Evolutionary conservation across 495 filamentous ascomycete genomes (phyloP).

Genomic region (Podospora bellae-mahoneyi): DNA sequence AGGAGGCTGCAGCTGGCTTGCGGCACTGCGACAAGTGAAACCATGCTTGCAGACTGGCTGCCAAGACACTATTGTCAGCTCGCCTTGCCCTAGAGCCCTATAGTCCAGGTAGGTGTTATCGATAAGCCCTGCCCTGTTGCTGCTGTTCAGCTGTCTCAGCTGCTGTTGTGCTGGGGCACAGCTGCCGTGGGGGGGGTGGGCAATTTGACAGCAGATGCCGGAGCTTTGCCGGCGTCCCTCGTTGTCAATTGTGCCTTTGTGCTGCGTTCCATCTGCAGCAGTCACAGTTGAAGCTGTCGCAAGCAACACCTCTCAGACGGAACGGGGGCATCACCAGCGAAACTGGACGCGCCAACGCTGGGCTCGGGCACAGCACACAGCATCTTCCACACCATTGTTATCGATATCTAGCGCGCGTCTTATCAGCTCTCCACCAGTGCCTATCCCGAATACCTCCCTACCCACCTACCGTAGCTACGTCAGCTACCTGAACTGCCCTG

Average conservation of each 20-base stretch:
- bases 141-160: neutral
- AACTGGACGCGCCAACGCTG: neutral
- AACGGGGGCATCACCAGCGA: neutral
- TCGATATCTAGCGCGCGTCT: no score
- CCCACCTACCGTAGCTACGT: no score
- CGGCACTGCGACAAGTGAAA: neutral
- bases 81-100: neutral
- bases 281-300: neutral
- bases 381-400: neutral
- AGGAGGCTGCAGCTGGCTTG: neutral
- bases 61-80: neutral
- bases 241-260: neutral
- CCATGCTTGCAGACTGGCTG: neutral
- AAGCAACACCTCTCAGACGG: neutral
- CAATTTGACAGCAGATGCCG: neutral
- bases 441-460: no score
- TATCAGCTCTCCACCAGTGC: no score
- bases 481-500: no score
- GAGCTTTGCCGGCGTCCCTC: neutral
- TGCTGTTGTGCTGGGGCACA: neutral
- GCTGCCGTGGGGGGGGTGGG: neutral
- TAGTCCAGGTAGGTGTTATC: neutral
- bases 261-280: neutral
- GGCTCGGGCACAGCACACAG: neutral
- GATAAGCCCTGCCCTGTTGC: neutral